Conservation (phyloP, 192 early-diverging fungal species). For the Dimargaris cristalligena region DNA sequence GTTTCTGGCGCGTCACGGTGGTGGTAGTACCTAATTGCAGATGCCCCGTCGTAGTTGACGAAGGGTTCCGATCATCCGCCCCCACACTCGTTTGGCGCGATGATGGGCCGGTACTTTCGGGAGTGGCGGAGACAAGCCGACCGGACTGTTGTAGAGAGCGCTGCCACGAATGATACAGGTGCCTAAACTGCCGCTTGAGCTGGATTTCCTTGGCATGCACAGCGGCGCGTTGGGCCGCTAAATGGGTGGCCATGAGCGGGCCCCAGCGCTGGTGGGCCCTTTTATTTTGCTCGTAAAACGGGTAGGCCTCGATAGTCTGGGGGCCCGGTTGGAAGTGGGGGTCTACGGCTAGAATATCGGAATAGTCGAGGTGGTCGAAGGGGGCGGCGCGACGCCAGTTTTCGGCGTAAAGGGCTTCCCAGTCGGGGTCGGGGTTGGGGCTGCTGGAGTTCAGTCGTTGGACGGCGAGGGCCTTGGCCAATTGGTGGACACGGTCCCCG, state of each 20-base stretch:
- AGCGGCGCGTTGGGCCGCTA: not conserved
- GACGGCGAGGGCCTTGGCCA: not conserved
- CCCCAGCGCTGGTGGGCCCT: not conserved
- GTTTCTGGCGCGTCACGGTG: not conserved
- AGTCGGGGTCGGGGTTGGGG: not conserved
- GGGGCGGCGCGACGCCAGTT: not conserved
- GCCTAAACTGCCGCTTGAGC: slow-evolving; percentile 3
- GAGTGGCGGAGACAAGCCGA: not conserved
- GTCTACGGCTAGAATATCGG: not conserved
- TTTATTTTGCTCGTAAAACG: slow-evolving; percentile 3
- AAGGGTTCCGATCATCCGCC: not conserved
- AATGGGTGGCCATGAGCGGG: not conserved
- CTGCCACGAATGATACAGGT: slow-evolving; percentile 1
- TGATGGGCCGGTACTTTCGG: not conserved
- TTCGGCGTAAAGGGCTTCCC: not conserved
- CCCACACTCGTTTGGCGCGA: not conserved
- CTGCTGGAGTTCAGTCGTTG: not conserved
- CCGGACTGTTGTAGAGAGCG: not conserved
- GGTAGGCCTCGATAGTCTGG: not conserved
- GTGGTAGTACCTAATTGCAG: not conserved
- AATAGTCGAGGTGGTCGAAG: not conserved
- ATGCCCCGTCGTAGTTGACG: not conserved
- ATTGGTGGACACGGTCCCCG: too few relatives aligned
- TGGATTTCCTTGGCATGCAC: not conserved
- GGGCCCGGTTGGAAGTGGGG: not conserved